phyloP scores from a whole-genome alignment of 2,329 filamentous ascomycete species.

The Colletotrichum euphorbiae region DNA sequence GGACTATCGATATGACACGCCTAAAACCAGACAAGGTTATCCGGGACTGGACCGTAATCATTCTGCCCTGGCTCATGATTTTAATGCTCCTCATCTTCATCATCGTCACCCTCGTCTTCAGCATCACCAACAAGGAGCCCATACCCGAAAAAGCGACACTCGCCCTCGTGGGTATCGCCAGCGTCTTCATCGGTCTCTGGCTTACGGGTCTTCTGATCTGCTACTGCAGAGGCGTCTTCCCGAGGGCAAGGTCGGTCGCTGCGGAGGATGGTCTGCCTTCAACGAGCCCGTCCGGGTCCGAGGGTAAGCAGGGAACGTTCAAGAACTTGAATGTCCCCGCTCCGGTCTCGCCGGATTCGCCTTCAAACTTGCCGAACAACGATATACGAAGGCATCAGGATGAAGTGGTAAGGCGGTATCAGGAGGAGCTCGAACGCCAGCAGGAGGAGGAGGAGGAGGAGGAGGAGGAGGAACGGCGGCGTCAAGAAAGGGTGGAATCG shows the following conservation, averaged over 20 bases:
- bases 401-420: no score
- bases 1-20: slow-evolving; percentile 4
- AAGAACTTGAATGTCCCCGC: no score
- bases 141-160: slow-evolving; percentile 10
- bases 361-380: no score
- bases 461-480: no score
- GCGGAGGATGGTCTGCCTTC: neutral
- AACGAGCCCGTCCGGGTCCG: no score
- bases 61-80: slow-evolving; percentile 21
- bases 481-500: no score
- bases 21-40: slow-evolving; percentile 17
- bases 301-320: no score
- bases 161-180: slow-evolving; percentile 4
- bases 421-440: no score
- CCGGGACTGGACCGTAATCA: slow-evolving; percentile 22
- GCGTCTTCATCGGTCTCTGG: slow-evolving; percentile 26
- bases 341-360: no score
- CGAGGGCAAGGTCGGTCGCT: neutral
- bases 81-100: slow-evolving; percentile 29
- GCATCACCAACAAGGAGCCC: slow-evolving; percentile 17
- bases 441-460: no score
- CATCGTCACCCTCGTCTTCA: slow-evolving; percentile 32
- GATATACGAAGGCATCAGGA: no score
- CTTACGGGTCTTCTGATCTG: slow-evolving; percentile 20
- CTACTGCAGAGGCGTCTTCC: slow-evolving; percentile 27